A percentile compares a stretch with the other conserved stretches of the same genome.
Evolutionary conservation across 345 rosid species (phyloP).

Genomic region (thale cress (Arabidopsis thaliana)): DNA sequence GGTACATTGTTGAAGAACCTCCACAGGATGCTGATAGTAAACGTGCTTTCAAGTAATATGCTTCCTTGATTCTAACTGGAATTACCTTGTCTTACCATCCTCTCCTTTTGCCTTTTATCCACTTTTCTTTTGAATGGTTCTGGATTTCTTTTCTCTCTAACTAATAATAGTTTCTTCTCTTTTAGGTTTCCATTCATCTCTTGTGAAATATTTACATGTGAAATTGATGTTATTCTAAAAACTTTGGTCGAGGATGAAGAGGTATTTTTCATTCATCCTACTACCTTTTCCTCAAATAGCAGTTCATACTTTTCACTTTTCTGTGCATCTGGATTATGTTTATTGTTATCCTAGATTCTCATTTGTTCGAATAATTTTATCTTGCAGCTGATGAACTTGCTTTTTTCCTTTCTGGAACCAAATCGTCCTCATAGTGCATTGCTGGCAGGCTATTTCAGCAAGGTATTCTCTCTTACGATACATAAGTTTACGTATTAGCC

Average conservation of each 20-base stretch:
- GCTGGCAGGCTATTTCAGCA: constrained; percentile 98
- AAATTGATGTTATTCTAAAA: constrained; percentile 95
- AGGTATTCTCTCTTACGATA: constrained; percentile 54
- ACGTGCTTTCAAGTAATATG: constrained; percentile 79
- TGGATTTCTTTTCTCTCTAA: background rate
- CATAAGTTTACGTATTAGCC: background rate
- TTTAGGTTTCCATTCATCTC: constrained; percentile 93
- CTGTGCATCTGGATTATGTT: constrained; percentile 3
- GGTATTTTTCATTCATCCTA: constrained; percentile 49
- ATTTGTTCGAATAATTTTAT: constrained; percentile 34
- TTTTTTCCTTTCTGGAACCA: constrained; percentile 92
- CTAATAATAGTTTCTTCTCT: constrained; percentile 30
- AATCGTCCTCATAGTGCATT: constrained; percentile 84
- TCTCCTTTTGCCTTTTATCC: background rate
- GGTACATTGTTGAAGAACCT: constrained; percentile 80
- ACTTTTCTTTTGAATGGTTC: background rate
- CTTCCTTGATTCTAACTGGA: constrained; percentile 28
- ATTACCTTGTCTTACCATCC: background rate
- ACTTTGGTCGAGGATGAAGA: constrained; percentile 94
- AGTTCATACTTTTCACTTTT: background rate
- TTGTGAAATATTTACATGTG: constrained; percentile 96
- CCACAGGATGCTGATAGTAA: constrained; percentile 86
- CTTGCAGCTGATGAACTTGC: constrained; percentile 87
- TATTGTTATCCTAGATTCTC: constrained; percentile 13
- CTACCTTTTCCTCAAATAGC: background rate